Conservation (phyloP, 805 yeast genomes). For the Wickerhamiella parazyma region DNA sequence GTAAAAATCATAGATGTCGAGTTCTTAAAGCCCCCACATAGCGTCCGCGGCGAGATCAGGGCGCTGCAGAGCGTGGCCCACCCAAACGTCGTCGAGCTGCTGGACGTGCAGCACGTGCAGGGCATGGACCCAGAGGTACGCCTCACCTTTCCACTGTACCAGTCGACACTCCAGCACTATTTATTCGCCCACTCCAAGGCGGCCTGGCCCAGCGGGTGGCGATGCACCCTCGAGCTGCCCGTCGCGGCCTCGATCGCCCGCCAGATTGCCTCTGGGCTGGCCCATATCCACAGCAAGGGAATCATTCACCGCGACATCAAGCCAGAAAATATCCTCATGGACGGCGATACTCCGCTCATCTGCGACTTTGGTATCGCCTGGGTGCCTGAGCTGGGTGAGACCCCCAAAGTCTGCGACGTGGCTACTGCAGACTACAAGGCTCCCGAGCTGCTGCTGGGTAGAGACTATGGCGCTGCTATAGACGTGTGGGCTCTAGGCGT, state of each 20-base stretch:
- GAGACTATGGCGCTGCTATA: constrained; percentile 38
- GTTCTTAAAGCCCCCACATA: constrained; percentile 42
- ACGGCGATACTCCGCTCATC: constrained; percentile 27
- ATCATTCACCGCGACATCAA: constrained; percentile 37
- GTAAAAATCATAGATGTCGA: constrained; percentile 37
- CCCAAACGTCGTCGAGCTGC: constrained; percentile 16
- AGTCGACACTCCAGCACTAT: constrained; percentile 27
- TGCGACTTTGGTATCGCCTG: constrained; percentile 63
- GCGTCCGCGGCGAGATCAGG: constrained; percentile 33
- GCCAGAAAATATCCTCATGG: constrained; percentile 55
- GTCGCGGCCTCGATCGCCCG: constrained; percentile 18
- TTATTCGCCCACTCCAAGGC: constrained; percentile 26
- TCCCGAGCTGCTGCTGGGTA: constrained; percentile 58
- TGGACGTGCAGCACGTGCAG: constrained; percentile 18
- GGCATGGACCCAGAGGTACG: constrained; percentile 18
- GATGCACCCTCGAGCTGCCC: constrained; percentile 29
- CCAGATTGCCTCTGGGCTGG: constrained; percentile 18
- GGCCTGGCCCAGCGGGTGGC: constrained; percentile 25
- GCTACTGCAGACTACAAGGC: constrained; percentile 57
- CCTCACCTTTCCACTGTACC: constrained; percentile 32
- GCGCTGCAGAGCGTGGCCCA: constrained; percentile 24
- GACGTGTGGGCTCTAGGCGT: constrained; percentile 69
- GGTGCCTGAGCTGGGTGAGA: constrained; percentile 22
- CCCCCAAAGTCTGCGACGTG: constrained; percentile 34
- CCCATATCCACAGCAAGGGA: constrained; percentile 17